These are phyloP conservation scores for Heliophila coronopifolia DNA, from an alignment of 441 rosid genomes.

Conservation along the genomic window DNA sequence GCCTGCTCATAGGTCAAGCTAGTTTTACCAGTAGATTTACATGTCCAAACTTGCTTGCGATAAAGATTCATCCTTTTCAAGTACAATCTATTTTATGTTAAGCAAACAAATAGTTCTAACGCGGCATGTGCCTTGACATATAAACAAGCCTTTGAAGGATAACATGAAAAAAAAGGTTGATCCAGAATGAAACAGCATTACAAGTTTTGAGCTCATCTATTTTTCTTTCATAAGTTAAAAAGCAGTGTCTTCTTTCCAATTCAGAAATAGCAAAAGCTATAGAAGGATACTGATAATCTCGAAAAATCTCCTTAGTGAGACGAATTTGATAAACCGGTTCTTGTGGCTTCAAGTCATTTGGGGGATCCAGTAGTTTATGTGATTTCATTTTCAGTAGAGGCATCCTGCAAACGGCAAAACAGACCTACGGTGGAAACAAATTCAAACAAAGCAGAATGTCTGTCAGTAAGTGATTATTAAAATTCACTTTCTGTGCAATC, in stretches of 20 bases:
- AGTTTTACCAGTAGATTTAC: conserved; percentile 78
- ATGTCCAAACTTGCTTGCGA: conserved; percentile 79
- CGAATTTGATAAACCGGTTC: conserved; percentile 87
- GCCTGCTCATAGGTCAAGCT: conserved; percentile 95
- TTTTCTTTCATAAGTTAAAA: conserved; percentile 10
- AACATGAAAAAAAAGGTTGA: not conserved
- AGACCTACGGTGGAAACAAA: conserved; percentile 1
- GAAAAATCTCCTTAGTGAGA: conserved; percentile 90
- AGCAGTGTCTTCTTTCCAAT: not conserved
- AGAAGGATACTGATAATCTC: conserved; percentile 82
- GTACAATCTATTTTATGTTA: conserved; percentile 52
- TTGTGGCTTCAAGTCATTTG: conserved; percentile 57
- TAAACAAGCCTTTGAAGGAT: conserved; percentile 9
- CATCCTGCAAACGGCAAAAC: conserved; percentile 38
- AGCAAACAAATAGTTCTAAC: conserved; percentile 34
- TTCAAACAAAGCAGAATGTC: not conserved
- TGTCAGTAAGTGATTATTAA: too few species aligned
- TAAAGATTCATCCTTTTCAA: conserved; percentile 75
- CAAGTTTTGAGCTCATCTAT: too few species aligned
- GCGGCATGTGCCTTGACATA: conserved; percentile 7
- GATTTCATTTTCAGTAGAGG: conserved; percentile 78
- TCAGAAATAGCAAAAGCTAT: not conserved
- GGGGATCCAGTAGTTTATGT: conserved; percentile 53
- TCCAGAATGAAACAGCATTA: conserved; percentile 6
- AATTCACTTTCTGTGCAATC: too few species aligned